Evolutionary conservation across 352 stramenopile species (phyloP), one percentile per base, ranked within the genome.

Genomic region (Plasmopara muralis): DNA sequence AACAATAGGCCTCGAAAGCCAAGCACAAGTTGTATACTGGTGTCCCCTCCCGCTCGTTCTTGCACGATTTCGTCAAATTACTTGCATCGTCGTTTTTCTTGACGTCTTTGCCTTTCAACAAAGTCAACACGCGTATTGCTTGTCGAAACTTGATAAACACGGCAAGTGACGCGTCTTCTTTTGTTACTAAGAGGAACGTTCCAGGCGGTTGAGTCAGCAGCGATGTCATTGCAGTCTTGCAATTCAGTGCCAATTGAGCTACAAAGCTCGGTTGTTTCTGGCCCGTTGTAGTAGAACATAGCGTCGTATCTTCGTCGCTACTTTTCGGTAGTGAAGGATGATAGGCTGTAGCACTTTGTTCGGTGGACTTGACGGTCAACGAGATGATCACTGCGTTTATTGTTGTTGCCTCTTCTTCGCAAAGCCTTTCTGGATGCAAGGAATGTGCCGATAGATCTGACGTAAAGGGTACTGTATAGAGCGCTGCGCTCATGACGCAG

Each of bases 61-160:
- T 67, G 1, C 44, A 45, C 7, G 50, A 29, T 10, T 60, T 62
- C 0, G 57, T 62, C 63, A 77, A 72, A 6, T 77, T 57, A 42
- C 83, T 63, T 10, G 58, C n/a, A 1, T 68, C 50, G 6, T 68
- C 61, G 5, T 56, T 52, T 30, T 72, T 70, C 56, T 70, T 78
- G 16, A 74, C 31, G 5, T 81, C 72, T 53, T 83, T 84, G 14
- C 51, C 53, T 15, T 74, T 82, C 28, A 85, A 41, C 5, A 87
- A 30, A 6, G 67, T 62, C 29, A 71, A 55, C n/a, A 50, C 54
- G 7, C 77, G 66, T 34, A 83, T 61, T 0, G 70, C 64, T 47
- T 66, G 62, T 4, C 62, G 64, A 40, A 87, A 85, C 35, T 87
- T 87, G 16, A 87, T 30, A 31, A 74, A 79, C n/a, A 83, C 60